Percentiles rank a stretch among this genome's conserved stretches.
These are phyloP conservation scores for Rhynchospora tenuis DNA, from an alignment of 176 grass and related monocot species.

Conservation along the genomic window DNA sequence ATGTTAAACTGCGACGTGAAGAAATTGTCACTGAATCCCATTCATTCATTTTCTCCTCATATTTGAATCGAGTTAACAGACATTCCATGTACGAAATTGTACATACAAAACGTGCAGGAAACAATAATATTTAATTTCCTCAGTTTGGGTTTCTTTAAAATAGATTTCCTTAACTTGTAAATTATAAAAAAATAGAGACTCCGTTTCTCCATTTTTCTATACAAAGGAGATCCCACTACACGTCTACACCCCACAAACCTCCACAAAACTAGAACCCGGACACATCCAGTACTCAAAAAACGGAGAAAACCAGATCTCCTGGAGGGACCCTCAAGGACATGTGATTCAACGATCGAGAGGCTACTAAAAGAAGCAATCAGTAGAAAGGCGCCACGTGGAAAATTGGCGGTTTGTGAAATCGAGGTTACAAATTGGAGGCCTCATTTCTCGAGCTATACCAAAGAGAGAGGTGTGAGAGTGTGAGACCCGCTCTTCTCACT, in stretches of 20 bases:
- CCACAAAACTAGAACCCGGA: neutral
- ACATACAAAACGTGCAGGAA: neutral
- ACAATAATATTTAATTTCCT: neutral
- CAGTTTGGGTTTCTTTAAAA: neutral
- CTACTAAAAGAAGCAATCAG: neutral
- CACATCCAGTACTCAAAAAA: neutral
- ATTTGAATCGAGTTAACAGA: too few relatives aligned
- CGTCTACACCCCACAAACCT: neutral
- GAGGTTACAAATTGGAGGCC: slow-evolving; percentile 5
- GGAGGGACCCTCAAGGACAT: neutral
- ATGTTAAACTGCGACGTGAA: neutral
- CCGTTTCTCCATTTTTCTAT: neutral
- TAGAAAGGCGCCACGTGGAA: slow-evolving; percentile 1
- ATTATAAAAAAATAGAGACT: neutral
- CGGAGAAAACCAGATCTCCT: neutral
- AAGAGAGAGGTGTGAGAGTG: neutral
- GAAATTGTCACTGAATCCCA: neutral
- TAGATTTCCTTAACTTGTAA: neutral
- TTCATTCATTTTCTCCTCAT: neutral
- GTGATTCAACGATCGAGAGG: slow-evolving; percentile 8
- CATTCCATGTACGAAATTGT: neutral
- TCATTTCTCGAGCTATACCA: neutral
- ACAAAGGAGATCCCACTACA: neutral
- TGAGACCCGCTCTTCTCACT: neutral
- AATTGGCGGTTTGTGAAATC: slow-evolving; percentile 12